Base-by-base conservation (phyloP, 176 grass and related monocot genomes). In the Luzula sylvatica region DNA sequence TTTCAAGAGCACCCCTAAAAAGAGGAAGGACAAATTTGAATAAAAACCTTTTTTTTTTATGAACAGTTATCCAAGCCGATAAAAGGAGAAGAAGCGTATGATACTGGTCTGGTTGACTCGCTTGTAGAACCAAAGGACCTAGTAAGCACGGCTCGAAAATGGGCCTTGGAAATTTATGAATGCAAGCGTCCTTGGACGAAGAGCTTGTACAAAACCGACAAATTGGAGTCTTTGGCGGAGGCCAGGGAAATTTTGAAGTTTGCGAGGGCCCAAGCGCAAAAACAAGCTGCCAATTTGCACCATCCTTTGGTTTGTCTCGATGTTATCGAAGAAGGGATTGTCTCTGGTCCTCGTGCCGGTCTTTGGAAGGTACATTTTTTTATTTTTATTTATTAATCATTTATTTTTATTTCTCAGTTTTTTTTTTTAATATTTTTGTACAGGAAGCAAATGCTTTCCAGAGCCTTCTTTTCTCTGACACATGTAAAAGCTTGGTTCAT, bases 191-290 rank as follows among this genome's bases (percentile, higher is more conserved):
- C 81, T 27, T 96, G 92, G 92, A 41, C 86, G 51, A 86, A 78
- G 74, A 96, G 78, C 58, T 84, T 96, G 46, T 82, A 90, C 78
- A 96, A 74, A 57, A 81, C 74, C 11, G 81, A 96, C 25, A 96
- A 86, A 51, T 50, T 96, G 47, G 92, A 96, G 61, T 32, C 84
- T 15, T 78, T 82, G 69, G 90, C 58, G 6, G 85, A 96, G 51
- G 90, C 81, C 23, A 89, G 70, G 71, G 85, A 96, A 72, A 86
- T 96, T 52, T 72, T 96, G 13, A 86, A 96, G 64, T 86, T 76
- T 68, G 84, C 84, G 60, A 89, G 90, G 72, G 74, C 67, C 66
- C 67, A 96, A 76, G 77, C 81, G 65, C 61, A 73, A 71, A 86
- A 86, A 48, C 90, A 76, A 64, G 77, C 90, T 61, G 66, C 90